These are phyloP conservation scores for Nakaseomyces sp. DNA, from an alignment of 1,139 yeast species.

Conservation along the genomic window DNA sequence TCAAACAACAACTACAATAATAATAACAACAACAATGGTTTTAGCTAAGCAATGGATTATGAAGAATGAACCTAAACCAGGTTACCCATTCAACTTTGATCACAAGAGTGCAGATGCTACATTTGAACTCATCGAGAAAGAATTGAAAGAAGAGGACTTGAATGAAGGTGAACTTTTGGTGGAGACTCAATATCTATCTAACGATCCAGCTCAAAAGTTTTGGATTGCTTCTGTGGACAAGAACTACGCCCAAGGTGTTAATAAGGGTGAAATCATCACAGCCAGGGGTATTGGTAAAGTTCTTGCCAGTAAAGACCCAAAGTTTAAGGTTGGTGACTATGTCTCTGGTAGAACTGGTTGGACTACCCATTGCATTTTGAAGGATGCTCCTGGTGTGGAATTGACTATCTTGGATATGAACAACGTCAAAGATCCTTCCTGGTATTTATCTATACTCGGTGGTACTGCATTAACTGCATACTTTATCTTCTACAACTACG, in stretches of 20 bases:
- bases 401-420: constrained; percentile 27
- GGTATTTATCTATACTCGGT: constrained; percentile 45
- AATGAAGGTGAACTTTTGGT: constrained; percentile 41
- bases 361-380: constrained; percentile 36
- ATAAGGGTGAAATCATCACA: constrained; percentile 42
- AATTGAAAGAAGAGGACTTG: constrained; percentile 29
- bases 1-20: too few relatives aligned
- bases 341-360: constrained; percentile 35
- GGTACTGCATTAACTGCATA: constrained; percentile 58
- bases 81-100: constrained; percentile 28
- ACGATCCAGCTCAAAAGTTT: constrained; percentile 59
- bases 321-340: constrained; percentile 39
- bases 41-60: constrained; percentile 31
- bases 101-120: constrained; percentile 32
- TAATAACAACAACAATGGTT: constrained; percentile 15
- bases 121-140: constrained; percentile 30
- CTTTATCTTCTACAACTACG: constrained; percentile 43
- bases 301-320: constrained; percentile 36
- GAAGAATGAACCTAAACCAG: constrained; percentile 23
- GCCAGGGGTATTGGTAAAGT: constrained; percentile 46
- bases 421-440: constrained; percentile 24
- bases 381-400: constrained; percentile 14
- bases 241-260: constrained; percentile 42
- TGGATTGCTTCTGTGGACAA: constrained; percentile 45
- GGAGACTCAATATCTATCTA: constrained; percentile 44